phyloP scores from a whole-genome alignment of 768 basidiomycete species.

The Psilocybe cyanescens region DNA sequence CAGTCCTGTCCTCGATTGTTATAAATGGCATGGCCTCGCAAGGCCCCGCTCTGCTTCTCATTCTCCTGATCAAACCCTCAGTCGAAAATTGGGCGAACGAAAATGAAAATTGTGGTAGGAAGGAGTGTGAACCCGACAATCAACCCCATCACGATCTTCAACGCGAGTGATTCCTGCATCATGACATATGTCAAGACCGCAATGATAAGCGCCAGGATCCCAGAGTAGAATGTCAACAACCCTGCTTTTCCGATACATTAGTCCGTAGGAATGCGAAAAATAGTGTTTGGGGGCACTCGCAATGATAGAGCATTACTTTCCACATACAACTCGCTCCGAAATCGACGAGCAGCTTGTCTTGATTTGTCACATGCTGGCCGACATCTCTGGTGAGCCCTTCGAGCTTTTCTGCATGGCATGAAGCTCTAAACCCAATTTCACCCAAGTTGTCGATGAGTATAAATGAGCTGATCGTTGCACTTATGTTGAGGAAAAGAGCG shows the following conservation, averaged over 20 bases:
- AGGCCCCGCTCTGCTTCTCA: background rate
- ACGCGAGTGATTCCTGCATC: constrained; percentile 12
- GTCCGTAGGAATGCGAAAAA: background rate
- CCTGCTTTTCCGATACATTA: constrained; percentile 7
- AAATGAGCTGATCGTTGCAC: constrained; percentile 24
- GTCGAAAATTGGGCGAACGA: constrained; percentile 6
- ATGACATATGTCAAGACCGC: constrained; percentile 18
- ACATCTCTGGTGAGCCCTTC: background rate
- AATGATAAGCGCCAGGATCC: constrained; percentile 17
- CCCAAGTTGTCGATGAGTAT: constrained; percentile 24
- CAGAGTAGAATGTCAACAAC: constrained; percentile 19
- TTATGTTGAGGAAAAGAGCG: constrained; percentile 23
- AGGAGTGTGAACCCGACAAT: constrained; percentile 11
- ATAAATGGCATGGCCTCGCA: background rate
- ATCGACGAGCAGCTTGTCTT: constrained; percentile 7
- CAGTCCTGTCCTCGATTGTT: too few relatives aligned
- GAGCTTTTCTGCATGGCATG: background rate
- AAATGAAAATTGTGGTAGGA: constrained; percentile 15
- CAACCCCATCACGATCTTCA: constrained; percentile 10
- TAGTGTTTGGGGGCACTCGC: background rate
- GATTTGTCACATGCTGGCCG: background rate
- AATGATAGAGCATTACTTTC: constrained; percentile 15
- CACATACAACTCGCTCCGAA: constrained; percentile 7
- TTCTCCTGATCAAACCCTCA: background rate
- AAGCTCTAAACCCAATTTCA: constrained; percentile 15